A percentile compares a stretch with the other conserved stretches of the same genome.
These are phyloP conservation scores for Dactylellina sp. DNA, from an alignment of 2,329 filamentous ascomycete genomes.

Conservation along the genomic window DNA sequence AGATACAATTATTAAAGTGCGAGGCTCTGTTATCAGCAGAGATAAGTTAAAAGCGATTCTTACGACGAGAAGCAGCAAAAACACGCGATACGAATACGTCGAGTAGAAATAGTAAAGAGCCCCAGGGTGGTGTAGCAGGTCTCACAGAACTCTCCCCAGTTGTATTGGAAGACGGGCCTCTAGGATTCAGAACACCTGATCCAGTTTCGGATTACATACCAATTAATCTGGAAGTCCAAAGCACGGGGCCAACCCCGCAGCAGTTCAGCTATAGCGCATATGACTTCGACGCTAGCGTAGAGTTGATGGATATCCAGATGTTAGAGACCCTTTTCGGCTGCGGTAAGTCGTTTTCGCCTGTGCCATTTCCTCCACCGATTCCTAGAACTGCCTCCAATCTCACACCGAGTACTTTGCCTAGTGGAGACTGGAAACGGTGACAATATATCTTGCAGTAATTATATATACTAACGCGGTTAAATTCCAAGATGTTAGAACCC, in stretches of 20 bases:
- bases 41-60: slow-evolving; percentile 21
- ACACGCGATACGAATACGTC: no score
- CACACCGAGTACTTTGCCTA: no score
- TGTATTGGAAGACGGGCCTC: no score
- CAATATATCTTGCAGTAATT: no score
- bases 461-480: no score
- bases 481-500: neutral
- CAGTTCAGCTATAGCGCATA: slow-evolving; percentile 46
- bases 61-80: slow-evolving; percentile 2
- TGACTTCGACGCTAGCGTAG: slow-evolving; percentile 46
- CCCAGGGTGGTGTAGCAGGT: slow-evolving; percentile 5
- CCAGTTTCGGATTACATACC: no score
- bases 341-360: slow-evolving; percentile 37
- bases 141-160: no score
- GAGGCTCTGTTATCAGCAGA: neutral
- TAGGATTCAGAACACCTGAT: no score
- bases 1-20: slow-evolving; percentile 18
- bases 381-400: slow-evolving; percentile 44
- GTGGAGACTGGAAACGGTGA: no score
- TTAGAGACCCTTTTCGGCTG: slow-evolving; percentile 47
- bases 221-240: no score
- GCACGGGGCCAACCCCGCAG: slow-evolving; percentile 20
- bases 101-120: no score
- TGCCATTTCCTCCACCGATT: slow-evolving; percentile 27
- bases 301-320: slow-evolving; percentile 30